Evolutionary conservation across 2,329 filamentous ascomycete genomes (phyloP).

Genomic region (Emmonsia crescens): DNA sequence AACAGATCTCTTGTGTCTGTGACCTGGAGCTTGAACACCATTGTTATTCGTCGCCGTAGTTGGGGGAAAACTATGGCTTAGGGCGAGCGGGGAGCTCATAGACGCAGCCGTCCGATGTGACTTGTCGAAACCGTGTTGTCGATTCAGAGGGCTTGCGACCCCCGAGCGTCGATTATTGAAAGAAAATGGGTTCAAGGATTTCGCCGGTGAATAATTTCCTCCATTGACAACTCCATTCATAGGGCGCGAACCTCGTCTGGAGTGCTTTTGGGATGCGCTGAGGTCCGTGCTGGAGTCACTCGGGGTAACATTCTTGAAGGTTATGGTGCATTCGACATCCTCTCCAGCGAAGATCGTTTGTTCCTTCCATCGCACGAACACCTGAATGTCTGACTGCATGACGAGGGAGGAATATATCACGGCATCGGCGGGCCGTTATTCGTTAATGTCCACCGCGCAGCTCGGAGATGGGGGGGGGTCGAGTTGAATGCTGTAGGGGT

Average conservation of each 20-base stretch:
- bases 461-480: not conserved
- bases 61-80: conserved; percentile 31
- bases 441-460: conserved; percentile 1
- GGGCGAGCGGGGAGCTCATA: conserved; percentile 28
- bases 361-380: conserved; percentile 91
- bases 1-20: conserved; percentile 62
- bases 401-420: conserved; percentile 3
- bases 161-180: conserved; percentile 27
- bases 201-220: conserved; percentile 30
- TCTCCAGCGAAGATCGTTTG: conserved; percentile 94
- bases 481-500: conserved; percentile 9
- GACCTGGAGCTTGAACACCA: conserved; percentile 28
- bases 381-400: conserved; percentile 65
- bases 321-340: conserved; percentile 89
- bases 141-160: conserved; percentile 20
- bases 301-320: conserved; percentile 73
- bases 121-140: conserved; percentile 16
- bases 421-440: conserved; percentile 2
- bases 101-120: conserved; percentile 32
- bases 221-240: conserved; percentile 24
- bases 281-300: conserved; percentile 25
- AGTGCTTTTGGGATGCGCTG: conserved; percentile 22
- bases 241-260: conserved; percentile 29
- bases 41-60: conserved; percentile 9
- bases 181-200: conserved; percentile 28